These are phyloP conservation scores for Solanum commersonii DNA, from an alignment of 257 asterid species.

Conservation along the genomic window DNA sequence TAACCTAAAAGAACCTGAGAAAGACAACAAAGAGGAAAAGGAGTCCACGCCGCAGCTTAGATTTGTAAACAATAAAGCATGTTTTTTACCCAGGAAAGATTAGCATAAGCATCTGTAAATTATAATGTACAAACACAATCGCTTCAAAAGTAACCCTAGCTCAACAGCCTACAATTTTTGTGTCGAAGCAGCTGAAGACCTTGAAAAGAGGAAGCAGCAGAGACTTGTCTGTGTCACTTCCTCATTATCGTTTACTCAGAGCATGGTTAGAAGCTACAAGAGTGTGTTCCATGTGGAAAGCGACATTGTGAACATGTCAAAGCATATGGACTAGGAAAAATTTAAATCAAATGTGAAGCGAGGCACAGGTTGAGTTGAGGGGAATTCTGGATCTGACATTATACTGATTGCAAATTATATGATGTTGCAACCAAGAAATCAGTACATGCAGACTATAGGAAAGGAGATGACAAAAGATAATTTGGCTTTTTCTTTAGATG, in stretches of 20 bases:
- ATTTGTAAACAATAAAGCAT: neutral
- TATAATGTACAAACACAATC: neutral
- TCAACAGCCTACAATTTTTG: neutral
- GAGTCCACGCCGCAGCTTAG: neutral
- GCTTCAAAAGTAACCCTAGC: neutral
- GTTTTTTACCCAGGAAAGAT: neutral
- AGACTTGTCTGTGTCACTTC: neutral
- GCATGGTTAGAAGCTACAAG: neutral
- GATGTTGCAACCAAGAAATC: neutral
- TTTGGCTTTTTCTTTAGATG: neutral
- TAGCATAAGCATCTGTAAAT: neutral
- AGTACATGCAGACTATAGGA: neutral
- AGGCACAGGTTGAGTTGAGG: neutral
- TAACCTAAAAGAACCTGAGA: neutral
- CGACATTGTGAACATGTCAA: neutral
- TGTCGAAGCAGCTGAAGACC: neutral
- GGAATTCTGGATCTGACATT: neutral
- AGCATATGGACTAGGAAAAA: neutral
- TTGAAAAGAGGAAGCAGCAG: neutral
- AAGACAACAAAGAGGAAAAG: neutral
- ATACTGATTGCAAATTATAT: neutral
- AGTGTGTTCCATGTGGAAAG: neutral
- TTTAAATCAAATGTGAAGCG: neutral
- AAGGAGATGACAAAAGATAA: neutral
- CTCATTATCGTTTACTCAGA: neutral